These are phyloP conservation scores for Blastobotrys apis DNA, from an alignment of 1,139 yeast genomes.

Conservation along the genomic window DNA sequence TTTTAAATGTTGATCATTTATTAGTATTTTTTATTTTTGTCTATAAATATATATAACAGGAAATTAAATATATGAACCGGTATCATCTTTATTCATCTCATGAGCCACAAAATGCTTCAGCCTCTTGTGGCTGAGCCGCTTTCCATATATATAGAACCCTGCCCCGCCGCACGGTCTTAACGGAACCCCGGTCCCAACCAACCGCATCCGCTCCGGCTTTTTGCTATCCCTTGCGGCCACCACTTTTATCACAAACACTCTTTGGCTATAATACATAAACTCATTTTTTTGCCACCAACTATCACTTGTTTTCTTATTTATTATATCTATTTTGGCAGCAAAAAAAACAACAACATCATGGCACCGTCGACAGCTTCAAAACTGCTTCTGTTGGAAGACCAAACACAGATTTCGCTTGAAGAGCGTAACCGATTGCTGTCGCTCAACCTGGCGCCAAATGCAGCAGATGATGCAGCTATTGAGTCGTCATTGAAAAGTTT, in stretches of 20 bases:
- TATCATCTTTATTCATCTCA: too few species aligned
- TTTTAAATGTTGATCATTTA: too few species aligned
- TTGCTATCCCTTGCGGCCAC: background rate
- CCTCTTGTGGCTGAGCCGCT: background rate
- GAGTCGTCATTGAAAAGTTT: constrained; percentile 42
- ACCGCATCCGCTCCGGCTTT: background rate
- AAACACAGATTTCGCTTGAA: constrained; percentile 43
- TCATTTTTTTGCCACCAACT: background rate
- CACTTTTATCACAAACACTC: background rate
- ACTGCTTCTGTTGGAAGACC: constrained; percentile 35
- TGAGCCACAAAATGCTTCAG: too few species aligned
- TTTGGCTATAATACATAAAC: background rate
- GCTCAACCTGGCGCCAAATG: constrained; percentile 48
- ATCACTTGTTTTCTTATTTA: too few species aligned
- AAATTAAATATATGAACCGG: too few species aligned
- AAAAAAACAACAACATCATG: too few species aligned
- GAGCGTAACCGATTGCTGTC: constrained; percentile 48
- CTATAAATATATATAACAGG: too few species aligned
- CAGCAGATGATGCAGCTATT: constrained; percentile 52
- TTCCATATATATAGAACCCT: background rate
- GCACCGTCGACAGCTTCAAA: constrained; percentile 19
- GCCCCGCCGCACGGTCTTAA: background rate
- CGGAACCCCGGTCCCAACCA: constrained; percentile 3
- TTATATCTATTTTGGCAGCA: too few species aligned
- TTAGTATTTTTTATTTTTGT: too few species aligned